Conservation (phyloP, 331 rosid species). For the Spiraea crenata region DNA sequence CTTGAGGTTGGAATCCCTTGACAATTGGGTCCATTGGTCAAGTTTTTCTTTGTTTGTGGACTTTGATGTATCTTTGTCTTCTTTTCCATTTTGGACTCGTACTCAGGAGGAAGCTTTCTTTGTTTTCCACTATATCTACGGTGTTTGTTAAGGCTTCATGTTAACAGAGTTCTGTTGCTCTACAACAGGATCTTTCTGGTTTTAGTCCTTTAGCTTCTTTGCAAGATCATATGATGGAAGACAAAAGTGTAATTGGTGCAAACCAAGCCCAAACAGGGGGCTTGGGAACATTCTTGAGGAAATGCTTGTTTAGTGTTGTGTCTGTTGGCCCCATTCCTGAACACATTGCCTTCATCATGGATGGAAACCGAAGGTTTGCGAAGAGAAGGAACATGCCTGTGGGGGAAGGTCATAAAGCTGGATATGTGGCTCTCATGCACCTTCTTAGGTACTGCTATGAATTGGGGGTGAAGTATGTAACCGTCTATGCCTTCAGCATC, state of each 20-base stretch:
- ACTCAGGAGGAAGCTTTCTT: background rate
- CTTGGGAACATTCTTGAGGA: conserved; percentile 28
- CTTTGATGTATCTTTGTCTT: background rate
- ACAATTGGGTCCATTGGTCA: too few species aligned
- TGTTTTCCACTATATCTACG: background rate
- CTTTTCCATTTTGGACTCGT: background rate
- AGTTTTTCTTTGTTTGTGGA: background rate
- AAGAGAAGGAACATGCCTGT: conserved; percentile 23
- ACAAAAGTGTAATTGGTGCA: conserved; percentile 16
- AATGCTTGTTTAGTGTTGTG: conserved; percentile 25
- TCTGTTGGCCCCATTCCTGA: conserved; percentile 51
- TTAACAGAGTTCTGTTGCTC: conserved; percentile 15
- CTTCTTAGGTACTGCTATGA: conserved; percentile 51
- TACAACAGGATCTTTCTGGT: conserved; percentile 22
- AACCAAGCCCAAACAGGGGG: conserved; percentile 29
- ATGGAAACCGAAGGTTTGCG: conserved; percentile 58
- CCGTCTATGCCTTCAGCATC: conserved; percentile 57
- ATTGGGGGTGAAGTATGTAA: conserved; percentile 45
- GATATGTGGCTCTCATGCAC: conserved; percentile 33
- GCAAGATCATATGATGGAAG: conserved; percentile 38
- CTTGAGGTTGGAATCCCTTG: background rate
- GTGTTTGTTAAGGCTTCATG: background rate
- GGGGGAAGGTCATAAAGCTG: conserved; percentile 40
- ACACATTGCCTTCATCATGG: conserved; percentile 64
- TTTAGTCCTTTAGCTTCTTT: too few species aligned